Base-by-base conservation (phyloP, 345 rosid species). In the Populus simonii region DNA sequence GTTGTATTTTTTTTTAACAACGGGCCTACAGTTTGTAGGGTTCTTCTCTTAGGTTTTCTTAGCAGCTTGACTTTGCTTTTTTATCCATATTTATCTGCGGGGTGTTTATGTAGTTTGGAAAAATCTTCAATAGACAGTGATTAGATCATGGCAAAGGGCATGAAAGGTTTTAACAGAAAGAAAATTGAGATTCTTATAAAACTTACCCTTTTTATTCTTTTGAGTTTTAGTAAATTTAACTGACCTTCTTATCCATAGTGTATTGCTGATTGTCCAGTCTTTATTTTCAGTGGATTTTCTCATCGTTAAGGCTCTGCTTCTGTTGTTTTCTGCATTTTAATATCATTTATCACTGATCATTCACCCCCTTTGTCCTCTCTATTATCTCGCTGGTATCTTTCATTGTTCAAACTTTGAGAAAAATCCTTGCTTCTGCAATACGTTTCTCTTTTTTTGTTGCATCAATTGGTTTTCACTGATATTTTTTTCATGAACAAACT, bases 251-350 rank as follows among this genome's bases (percentile, higher is more conserved):
- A 27, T 53, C 18, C 27, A 31, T 10, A 8, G 55, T 11, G 10
- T 20, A 45, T 25, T 33, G 20, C 6, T 59, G 55, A 66, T 13
- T 9, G 12, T 18, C 33, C 23, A 72, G 35, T 7, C 16, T 1
- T 62, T 22, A 66, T 72, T 59, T 73, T 41, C 45, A n/a, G 62
- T n/a, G n/a, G 68, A 38, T 73, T n/a, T 2, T 73, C 55, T 59
- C 67, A 61, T 38, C 11, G 9, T 73, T 18, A 62, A 23, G 8
- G 70, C 70, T 61, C 65, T 16, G 8, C 61, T 47, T 63, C 10
- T 70, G 25, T 72, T 51, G 35, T 62, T 23, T 53, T 74, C 6
- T 25, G 68, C 65, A 11, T 63, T 23, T 63, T 35, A 27, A 15
- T 62, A 16, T 39, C 65, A 49, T 62, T 25, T 23, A 11, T 62